Evolutionary conservation across 352 stramenopile species (phyloP), one percentile per base, ranked within the genome.

Genomic region (Phytophthora lateralis): DNA sequence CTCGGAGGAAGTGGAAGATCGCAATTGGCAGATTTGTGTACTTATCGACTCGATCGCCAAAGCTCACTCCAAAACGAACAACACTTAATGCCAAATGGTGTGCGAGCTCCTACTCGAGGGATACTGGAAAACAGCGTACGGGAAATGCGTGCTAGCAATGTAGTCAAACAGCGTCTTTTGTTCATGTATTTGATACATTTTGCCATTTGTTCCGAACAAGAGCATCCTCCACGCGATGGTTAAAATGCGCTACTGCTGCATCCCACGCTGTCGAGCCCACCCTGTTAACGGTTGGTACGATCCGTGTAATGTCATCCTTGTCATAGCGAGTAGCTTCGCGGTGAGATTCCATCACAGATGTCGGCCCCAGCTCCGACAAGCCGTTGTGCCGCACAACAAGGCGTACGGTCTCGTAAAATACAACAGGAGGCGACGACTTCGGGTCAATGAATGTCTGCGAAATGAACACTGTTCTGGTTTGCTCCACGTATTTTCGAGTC

Each of bases 381-480:
- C 24, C 57, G 8, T 55, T 53, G 7, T 20, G 10, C 15, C 21
- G 43, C 15, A 60, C 47, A 14, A 60, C 34, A 21, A 60, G 21
- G 2, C 47, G 49, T 32, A 51, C 35, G 9, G 49, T 59, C 55
- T 66, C 57, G 21, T 59, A 49, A 26, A 66, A 60, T 26, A 54
- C 49, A 32, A 37, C 11, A 6, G 42, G 43, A 3, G n/a, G 48
- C n/a, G 24, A 42, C 4, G 29, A 21, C 21, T n/a, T 45, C 9
- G 42, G 39, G 2, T 60, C 48, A 7, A 65, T 21, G 14, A 58
- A 54, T 11, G 30, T 42, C 26, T 49, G 32, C 12, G 57, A 42
- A 43, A 53, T 51, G 20, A 66, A 50, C 20, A 66, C 30, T 0
- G 49, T 44, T 37, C 57, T 52, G 4, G 15, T 32, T 37, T 49